These are phyloP conservation scores for Raddia guianensis DNA, from an alignment of 176 grass and related monocot genomes.

Conservation along the genomic window DNA sequence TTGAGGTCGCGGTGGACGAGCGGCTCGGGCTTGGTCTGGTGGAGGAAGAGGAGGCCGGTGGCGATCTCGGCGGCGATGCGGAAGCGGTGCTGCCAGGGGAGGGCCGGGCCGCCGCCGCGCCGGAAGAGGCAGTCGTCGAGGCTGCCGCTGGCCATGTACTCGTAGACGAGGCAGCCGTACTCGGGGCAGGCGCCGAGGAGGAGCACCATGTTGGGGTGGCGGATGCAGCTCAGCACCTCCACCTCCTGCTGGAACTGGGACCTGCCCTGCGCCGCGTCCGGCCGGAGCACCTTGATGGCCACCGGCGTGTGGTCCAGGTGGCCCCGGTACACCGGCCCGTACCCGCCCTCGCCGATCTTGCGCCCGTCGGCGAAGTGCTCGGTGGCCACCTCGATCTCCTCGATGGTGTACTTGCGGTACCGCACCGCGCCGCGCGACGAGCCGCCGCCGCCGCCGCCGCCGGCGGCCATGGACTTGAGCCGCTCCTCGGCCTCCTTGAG, in stretches of 20 bases:
- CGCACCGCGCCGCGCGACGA: conserved; percentile 37
- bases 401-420: conserved; percentile 69
- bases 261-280: conserved; percentile 79
- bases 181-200: conserved; percentile 90
- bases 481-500: conserved; percentile 71
- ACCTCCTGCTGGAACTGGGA: conserved; percentile 97
- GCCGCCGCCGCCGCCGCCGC: neutral
- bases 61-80: conserved; percentile 87
- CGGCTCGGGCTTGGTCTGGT: conserved; percentile 85
- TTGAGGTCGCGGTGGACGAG: conserved; percentile 95
- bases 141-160: conserved; percentile 95
- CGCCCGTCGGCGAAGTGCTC: conserved; percentile 60
- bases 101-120: conserved; percentile 45
- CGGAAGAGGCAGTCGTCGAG: conserved; percentile 82
- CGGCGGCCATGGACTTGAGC: conserved; percentile 25
- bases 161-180: conserved; percentile 91
- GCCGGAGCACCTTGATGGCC: conserved; percentile 90
- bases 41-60: conserved; percentile 83
- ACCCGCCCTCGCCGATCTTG: conserved; percentile 95
- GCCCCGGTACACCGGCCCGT: conserved; percentile 86
- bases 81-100: conserved; percentile 86
- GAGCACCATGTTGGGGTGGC: conserved; percentile 96
- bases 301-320: conserved; percentile 83
- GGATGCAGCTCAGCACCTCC: conserved; percentile 90
- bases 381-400: conserved; percentile 84